A percentile compares a stretch with the other conserved stretches of the same genome.
Evolutionary conservation across 106 monocot genomes (phyloP).

Genomic region (Dendrobium huoshanense): DNA sequence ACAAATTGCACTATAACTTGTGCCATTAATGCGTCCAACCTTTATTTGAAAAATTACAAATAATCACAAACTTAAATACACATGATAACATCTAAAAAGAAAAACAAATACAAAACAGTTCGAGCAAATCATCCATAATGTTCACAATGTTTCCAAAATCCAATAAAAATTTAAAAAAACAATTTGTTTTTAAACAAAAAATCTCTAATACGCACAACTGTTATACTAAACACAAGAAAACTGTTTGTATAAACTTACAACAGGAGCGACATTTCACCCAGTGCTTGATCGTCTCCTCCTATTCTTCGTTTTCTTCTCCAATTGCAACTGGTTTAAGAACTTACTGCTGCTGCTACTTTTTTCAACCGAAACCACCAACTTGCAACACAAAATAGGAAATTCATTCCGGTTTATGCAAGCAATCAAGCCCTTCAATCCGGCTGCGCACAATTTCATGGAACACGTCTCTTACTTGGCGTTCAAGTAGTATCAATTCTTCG

Average conservation of each 20-base stretch:
- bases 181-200: neutral
- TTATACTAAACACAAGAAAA: neutral
- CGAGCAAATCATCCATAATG: no score
- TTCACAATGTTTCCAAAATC: neutral
- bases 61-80: no score
- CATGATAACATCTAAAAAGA: no score
- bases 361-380: neutral
- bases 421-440: conserved; percentile 58
- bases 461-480: conserved; percentile 58
- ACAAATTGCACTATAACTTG: no score
- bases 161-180: neutral
- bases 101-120: no score
- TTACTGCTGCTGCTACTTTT: no score
- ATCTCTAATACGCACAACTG: neutral
- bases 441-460: conserved; percentile 61
- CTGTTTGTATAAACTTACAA: neutral
- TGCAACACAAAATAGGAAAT: neutral
- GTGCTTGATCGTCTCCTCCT: neutral
- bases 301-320: no score
- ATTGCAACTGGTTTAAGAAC: no score
- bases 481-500: conserved; percentile 46
- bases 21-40: no score
- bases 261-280: neutral
- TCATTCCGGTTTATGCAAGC: conserved; percentile 35
- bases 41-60: no score